A percentile compares a stretch with the other conserved stretches of the same genome.
Conservation (phyloP, 805 yeast genomes). For the Nakazawaea wickerhamii region DNA sequence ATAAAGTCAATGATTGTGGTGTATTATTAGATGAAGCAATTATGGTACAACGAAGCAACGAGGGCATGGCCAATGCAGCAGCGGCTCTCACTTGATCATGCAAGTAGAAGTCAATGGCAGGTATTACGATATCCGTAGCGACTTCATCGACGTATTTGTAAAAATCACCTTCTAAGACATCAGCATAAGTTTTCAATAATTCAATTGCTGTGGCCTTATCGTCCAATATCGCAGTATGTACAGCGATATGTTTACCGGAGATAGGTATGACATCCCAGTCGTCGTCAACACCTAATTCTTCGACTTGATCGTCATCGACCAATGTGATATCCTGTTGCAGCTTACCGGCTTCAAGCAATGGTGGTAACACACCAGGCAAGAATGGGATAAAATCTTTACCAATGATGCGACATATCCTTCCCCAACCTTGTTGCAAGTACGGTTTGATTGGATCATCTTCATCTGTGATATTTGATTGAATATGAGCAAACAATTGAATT, state of each 20-base stretch:
- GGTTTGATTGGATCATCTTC: conserved; percentile 88
- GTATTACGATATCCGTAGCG: conserved; percentile 72
- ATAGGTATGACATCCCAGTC: conserved; percentile 94
- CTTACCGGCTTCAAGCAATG: conserved; percentile 79
- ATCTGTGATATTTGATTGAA: conserved; percentile 55
- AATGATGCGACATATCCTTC: conserved; percentile 79
- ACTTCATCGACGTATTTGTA: conserved; percentile 78
- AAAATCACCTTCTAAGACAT: conserved; percentile 75
- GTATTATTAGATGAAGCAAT: conserved; percentile 46
- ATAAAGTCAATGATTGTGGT: conserved; percentile 56
- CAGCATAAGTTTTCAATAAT: conserved; percentile 76
- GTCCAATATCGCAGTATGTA: conserved; percentile 90
- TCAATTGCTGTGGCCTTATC: conserved; percentile 94
- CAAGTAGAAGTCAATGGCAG: conserved; percentile 84
- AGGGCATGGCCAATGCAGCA: conserved; percentile 82
- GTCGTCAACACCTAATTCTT: conserved; percentile 73
- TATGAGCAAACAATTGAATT: conserved; percentile 61
- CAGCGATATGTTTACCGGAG: conserved; percentile 89
- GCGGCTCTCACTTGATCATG: conserved; percentile 93
- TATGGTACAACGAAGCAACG: conserved; percentile 61
- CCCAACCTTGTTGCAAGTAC: conserved; percentile 94
- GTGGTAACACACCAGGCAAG: conserved; percentile 81
- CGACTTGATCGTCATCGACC: conserved; percentile 84
- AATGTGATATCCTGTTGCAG: conserved; percentile 86
- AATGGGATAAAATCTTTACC: conserved; percentile 84